Base-by-base conservation (phyloP, 768 basidiomycete genomes). In the Podaxis sp. region DNA sequence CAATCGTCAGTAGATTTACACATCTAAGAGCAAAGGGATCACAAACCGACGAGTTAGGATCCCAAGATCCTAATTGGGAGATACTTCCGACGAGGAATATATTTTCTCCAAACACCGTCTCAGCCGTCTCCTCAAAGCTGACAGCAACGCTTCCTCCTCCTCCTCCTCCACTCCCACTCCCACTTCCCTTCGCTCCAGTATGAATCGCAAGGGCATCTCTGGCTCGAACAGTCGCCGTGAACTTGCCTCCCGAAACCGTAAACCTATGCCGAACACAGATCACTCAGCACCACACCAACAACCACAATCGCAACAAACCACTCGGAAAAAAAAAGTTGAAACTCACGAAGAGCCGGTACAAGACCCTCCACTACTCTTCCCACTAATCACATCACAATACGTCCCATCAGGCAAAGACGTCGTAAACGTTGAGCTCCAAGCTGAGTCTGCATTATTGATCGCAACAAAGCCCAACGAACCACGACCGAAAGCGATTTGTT, bases 301-400 rank as follows among this genome's bases (percentile, higher is more conserved):
- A n/a, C 40, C 12, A 41, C n/a, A 3, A 43, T n/a, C 33, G 5
- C 41, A 43, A 0, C 41, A 4, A 43, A 43, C 1, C 12, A 37
- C 29, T 9, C 29, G 29, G 29, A 51, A 33, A 33, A 33, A 9
- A 33, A 33, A 33, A 33, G 1, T 9, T 8, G 8, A 41, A 7
- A 73, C 82, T 57, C 65, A 89, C 87, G 74, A 70, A 33, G 73
- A 62, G 0, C 86, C 87, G 0, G 81, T 78, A 70, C 89, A 90
- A 0, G 66, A 58, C 1, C 80, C 81, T 0, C 62, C 65, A 0
- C 71, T 71, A 29, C 71, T 75, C 36, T 66, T 69, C 9, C 87
- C 87, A 54, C 77, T 80, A 37, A 88, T 76, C 19, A 89, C 84
- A 69, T 91, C 85, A 72, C 89, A 90, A 66, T 89, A 90, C 3